phyloP scores from a whole-genome alignment of 768 basidiomycete species.

The Tylopilus rubrobrunneus region DNA sequence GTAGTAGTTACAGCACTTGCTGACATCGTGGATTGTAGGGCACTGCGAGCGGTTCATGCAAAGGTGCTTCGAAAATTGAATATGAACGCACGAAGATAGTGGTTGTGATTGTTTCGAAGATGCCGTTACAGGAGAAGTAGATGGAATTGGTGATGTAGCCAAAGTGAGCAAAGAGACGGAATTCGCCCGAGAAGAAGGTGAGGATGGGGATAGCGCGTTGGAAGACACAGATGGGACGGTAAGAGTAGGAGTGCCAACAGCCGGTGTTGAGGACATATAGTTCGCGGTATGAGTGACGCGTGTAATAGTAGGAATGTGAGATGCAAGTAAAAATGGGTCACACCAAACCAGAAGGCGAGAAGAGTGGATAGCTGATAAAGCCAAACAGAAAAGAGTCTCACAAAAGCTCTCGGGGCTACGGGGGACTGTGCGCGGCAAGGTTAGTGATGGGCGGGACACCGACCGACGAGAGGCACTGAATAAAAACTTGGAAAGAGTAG shows the following conservation, averaged over 20 bases:
- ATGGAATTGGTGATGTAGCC: constrained; percentile 13
- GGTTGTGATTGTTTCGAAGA: constrained; percentile 10
- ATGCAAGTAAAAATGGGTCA: constrained; percentile 4
- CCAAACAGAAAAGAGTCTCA: constrained; percentile 4
- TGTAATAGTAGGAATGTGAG: constrained; percentile 6
- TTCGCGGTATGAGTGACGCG: constrained; percentile 8
- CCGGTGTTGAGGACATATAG: constrained; percentile 22
- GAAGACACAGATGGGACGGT: constrained; percentile 7
- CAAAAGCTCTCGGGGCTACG: background rate
- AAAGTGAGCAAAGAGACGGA: constrained; percentile 22
- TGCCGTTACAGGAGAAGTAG: constrained; percentile 11
- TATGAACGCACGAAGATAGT: constrained; percentile 23
- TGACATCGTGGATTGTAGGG: constrained; percentile 10
- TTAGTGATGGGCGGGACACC: background rate
- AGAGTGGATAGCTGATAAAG: constrained; percentile 2
- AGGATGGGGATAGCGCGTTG: constrained; percentile 7
- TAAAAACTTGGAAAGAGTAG: background rate
- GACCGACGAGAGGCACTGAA: background rate
- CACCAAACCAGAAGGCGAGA: constrained; percentile 4
- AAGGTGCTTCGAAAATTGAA: constrained; percentile 1
- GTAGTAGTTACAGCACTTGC: constrained; percentile 8
- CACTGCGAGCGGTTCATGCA: constrained; percentile 18
- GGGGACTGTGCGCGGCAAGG: background rate
- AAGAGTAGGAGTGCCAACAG: constrained; percentile 10
- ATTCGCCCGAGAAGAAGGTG: constrained; percentile 9